Base-by-base conservation (phyloP, 2,329 filamentous ascomycete species). In the Fusarium begoniae region DNA sequence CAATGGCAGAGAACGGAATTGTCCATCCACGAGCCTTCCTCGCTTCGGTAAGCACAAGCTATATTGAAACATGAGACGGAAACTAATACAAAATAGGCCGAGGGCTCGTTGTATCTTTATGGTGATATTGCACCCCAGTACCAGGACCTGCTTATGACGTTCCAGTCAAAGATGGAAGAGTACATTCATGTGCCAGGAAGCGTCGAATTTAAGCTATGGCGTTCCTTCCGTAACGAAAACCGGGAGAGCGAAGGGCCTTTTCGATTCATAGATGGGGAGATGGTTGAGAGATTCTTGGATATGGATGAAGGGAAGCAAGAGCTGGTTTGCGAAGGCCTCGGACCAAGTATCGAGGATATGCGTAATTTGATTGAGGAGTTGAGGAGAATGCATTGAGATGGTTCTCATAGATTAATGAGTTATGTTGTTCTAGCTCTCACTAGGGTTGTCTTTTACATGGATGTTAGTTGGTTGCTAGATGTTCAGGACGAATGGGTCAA, bases 101-200 rank as follows among this genome's bases (percentile, higher is more conserved):
- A 98, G 81, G 96, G 96, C 32, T 93, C 93, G 0, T 92, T 99
- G 55, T 98, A 98, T 82, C 90, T 99, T 73, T 96, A 96, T 78
- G 94, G 93, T 2, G 89, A 93, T 12, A 94, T 99, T 73, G 87
- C 91, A 7, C 87, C 92, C 0, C 81, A 87, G 8, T 90, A 93
- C 60, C 92, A 94, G 79, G 93, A 97, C 75, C 86, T 97, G 18
- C 88, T 99, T 32, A 92, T 98, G 83, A 90, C 90, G 3, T 90
- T 99, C 62, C 96, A 99, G 81, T 84, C 85, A 1, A 90, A 88
- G 43, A 88, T 98, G 64, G 90, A 92, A 10, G 85, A 87, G 8
- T 85, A 90, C 11, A 87, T 98, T 35, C 84, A 89, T 41, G 91
- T 90, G 2, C 89, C 93, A 0, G 96, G 96, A 0, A 85, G 91